Conservation (phyloP, 495 filamentous ascomycete genomes). For the Astrothelium subdiscretum region DNA sequence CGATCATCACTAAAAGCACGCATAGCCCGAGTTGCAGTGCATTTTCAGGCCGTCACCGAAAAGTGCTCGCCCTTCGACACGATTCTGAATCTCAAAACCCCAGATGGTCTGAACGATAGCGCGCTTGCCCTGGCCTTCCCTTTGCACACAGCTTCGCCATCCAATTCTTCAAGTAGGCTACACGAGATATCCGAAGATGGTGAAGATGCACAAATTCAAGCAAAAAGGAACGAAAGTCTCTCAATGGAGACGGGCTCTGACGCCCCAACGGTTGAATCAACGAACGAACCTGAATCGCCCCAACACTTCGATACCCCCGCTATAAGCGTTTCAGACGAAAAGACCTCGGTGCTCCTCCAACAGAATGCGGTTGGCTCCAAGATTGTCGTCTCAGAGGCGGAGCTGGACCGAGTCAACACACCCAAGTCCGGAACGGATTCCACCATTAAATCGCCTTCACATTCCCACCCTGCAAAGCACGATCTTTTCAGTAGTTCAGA, state of each 20-base stretch:
- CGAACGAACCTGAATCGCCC: background rate
- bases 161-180: constrained; percentile 73
- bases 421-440: background rate
- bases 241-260: background rate
- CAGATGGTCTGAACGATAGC: constrained; percentile 76
- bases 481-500: background rate
- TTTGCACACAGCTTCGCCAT: constrained; percentile 78
- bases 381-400: background rate
- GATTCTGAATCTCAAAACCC: constrained; percentile 54
- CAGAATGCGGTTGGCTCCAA: background rate
- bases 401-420: background rate
- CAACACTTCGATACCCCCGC: background rate
- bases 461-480: background rate
- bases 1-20: constrained; percentile 1
- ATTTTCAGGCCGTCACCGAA: constrained; percentile 78
- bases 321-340: background rate
- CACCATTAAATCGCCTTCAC: background rate
- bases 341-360: background rate
- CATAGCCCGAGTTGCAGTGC: constrained; percentile 82
- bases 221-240: background rate
- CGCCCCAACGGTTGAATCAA: background rate
- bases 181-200: constrained; percentile 83
- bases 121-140: constrained; percentile 81
- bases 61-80: constrained; percentile 83
- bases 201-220: constrained; percentile 44